These are phyloP conservation scores for Gossypium bickii DNA, from an alignment of 345 rosid genomes.

Conservation along the genomic window DNA sequence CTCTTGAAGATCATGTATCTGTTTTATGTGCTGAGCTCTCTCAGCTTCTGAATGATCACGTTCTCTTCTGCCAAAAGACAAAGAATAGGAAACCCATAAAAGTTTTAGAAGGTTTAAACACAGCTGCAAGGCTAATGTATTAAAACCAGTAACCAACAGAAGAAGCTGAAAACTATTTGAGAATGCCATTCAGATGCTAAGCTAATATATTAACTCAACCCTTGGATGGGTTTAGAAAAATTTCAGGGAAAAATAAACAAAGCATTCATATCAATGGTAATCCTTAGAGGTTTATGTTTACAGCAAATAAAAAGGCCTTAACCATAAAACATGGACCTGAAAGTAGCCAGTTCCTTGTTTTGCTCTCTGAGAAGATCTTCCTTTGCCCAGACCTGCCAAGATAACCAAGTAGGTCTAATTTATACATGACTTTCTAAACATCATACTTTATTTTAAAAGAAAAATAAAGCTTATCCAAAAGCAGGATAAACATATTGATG, in stretches of 20 bases:
- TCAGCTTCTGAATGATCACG: conserved; percentile 98
- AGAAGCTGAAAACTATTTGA: not conserved
- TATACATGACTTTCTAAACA: conserved; percentile 1
- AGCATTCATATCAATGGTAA: not conserved
- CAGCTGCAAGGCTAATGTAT: not conserved
- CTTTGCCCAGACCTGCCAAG: conserved; percentile 83
- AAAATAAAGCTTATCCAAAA: not conserved
- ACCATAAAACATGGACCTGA: conserved; percentile 42
- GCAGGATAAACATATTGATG: conserved; percentile 20
- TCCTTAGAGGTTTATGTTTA: not conserved
- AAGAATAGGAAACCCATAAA: conserved; percentile 13
- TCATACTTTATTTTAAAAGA: not conserved
- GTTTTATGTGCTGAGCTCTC: conserved; percentile 72
- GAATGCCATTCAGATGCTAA: not conserved
- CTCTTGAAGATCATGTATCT: conserved; percentile 84
- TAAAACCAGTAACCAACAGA: not conserved
- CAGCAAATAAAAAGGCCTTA: not conserved
- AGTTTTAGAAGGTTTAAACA: conserved; percentile 14
- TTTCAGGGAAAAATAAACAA: not conserved
- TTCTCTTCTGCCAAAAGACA: conserved; percentile 64
- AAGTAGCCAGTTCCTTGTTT: conserved; percentile 76
- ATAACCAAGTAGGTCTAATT: conserved; percentile 13
- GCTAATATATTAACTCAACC: not conserved
- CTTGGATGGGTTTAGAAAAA: not conserved
- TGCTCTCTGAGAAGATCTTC: conserved; percentile 90